These are phyloP conservation scores for Colletotrichum liriopes DNA, from an alignment of 2,329 filamentous ascomycete species.

Conservation along the genomic window DNA sequence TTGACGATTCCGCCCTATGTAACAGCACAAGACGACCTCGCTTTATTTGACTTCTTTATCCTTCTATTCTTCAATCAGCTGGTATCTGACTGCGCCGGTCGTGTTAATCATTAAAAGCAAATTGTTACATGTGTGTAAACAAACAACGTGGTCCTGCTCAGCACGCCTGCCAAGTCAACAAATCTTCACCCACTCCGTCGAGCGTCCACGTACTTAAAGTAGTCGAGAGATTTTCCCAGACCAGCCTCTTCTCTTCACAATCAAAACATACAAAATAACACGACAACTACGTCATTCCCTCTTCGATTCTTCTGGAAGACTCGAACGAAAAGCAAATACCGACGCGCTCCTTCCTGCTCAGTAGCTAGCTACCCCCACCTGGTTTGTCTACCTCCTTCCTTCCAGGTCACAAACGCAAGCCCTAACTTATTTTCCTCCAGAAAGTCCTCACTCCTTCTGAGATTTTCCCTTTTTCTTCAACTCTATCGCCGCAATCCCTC, in stretches of 20 bases:
- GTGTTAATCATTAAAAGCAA: conserved; percentile 31
- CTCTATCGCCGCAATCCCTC: background rate
- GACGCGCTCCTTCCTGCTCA: conserved; percentile 27
- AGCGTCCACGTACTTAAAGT: conserved; percentile 10
- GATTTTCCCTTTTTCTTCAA: conserved; percentile 1
- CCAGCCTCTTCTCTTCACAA: background rate
- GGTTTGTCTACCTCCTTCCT: conserved; percentile 29
- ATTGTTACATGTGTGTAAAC: background rate
- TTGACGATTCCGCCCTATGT: conserved; percentile 16
- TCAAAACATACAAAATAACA: background rate
- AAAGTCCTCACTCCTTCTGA: conserved; percentile 8
- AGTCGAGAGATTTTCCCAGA: background rate
- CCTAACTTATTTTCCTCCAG: conserved; percentile 27
- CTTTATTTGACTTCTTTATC: conserved; percentile 26
- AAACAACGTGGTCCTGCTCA: conserved; percentile 7
- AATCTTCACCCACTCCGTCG: background rate
- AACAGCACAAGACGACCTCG: conserved; percentile 19
- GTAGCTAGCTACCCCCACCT: background rate
- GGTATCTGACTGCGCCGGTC: conserved; percentile 39
- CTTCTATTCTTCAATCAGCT: conserved; percentile 43
- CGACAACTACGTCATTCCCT: background rate
- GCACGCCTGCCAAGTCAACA: background rate
- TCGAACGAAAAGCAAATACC: background rate
- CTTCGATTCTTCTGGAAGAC: conserved; percentile 40
- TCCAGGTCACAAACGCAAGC: conserved; percentile 10